Evolutionary conservation across 2,329 filamentous ascomycete genomes (phyloP).

Genomic region (Penicillium frequentans): DNA sequence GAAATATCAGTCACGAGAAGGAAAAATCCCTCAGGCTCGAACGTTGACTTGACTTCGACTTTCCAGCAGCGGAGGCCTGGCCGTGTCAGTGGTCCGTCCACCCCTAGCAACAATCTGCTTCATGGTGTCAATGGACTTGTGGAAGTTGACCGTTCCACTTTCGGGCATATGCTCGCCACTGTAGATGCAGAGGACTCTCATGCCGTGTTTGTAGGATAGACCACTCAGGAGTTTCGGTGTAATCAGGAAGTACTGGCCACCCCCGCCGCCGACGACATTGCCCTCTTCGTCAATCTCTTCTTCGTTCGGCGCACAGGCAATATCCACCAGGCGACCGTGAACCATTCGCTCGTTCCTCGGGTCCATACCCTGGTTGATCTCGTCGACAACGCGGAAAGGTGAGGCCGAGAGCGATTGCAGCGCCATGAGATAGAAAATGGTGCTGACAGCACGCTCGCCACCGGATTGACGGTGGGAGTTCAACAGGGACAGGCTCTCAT

Average conservation of each 20-base stretch:
- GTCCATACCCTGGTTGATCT: slow-evolving; percentile 99
- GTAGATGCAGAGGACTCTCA: slow-evolving; percentile 92
- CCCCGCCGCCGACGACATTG: slow-evolving; percentile 36
- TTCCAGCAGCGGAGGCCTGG: slow-evolving; percentile 16
- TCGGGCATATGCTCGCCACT: slow-evolving; percentile 68
- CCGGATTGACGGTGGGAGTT: slow-evolving; percentile 93
- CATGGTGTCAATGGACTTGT: slow-evolving; percentile 35
- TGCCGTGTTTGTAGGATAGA: slow-evolving; percentile 81
- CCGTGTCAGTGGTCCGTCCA: slow-evolving; percentile 9
- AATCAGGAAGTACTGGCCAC: slow-evolving; percentile 87
- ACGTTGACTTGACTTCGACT: slow-evolving; percentile 19
- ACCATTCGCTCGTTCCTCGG: slow-evolving; percentile 98
- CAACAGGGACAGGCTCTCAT: slow-evolving; percentile 79
- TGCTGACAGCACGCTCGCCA: slow-evolving; percentile 92
- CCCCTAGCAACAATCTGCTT: slow-evolving; percentile 26
- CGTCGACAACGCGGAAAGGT: slow-evolving; percentile 96
- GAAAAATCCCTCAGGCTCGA: slow-evolving; percentile 15
- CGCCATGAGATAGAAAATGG: slow-evolving; percentile 98
- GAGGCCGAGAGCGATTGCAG: slow-evolving; percentile 90
- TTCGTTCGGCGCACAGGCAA: slow-evolving; percentile 72
- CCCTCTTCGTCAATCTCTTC: slow-evolving; percentile 43
- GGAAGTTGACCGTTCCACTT: slow-evolving; percentile 39
- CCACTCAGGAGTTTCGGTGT: slow-evolving; percentile 90
- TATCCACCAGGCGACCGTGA: slow-evolving; percentile 96
- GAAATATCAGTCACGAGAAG: neutral